Conservation (phyloP, 306 rosid genomes). For the Oxytropis ochrocephala region DNA sequence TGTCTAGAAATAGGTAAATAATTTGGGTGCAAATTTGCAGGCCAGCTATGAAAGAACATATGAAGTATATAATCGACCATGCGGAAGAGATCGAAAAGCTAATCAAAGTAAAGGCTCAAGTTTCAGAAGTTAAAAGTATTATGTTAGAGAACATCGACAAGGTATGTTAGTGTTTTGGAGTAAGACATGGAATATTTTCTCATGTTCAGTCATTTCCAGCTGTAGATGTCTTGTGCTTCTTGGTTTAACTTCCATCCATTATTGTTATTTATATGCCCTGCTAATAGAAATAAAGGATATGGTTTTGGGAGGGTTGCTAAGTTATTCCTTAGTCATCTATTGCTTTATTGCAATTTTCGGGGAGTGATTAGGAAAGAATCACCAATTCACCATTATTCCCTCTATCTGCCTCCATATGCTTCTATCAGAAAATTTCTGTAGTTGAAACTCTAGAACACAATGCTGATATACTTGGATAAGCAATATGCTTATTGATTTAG, state of each 20-base stretch:
- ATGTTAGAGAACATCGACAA: conserved; percentile 78
- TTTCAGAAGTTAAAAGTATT: conserved; percentile 80
- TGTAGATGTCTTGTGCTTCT: conserved; percentile 4
- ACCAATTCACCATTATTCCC: no score
- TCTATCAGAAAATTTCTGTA: background rate
- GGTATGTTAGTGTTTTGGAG: conserved; percentile 19
- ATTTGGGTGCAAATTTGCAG: conserved; percentile 39
- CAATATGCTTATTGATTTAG: background rate
- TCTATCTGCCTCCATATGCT: background rate
- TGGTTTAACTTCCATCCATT: background rate
- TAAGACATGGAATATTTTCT: background rate
- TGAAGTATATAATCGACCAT: conserved; percentile 85
- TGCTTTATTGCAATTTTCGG: conserved; percentile 9
- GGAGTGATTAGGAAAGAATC: background rate
- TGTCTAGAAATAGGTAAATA: background rate
- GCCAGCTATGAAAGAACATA: conserved; percentile 81
- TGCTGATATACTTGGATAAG: background rate
- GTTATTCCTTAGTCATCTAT: background rate
- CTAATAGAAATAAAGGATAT: conserved; percentile 11
- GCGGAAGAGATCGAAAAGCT: conserved; percentile 88
- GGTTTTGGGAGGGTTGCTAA: background rate
- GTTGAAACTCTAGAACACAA: background rate
- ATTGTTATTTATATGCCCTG: background rate
- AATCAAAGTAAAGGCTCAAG: conserved; percentile 91
- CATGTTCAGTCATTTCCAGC: background rate